Evolutionary conservation across 192 early-diverging fungal genomes (phyloP).

Genomic region (Coemansia sp.): DNA sequence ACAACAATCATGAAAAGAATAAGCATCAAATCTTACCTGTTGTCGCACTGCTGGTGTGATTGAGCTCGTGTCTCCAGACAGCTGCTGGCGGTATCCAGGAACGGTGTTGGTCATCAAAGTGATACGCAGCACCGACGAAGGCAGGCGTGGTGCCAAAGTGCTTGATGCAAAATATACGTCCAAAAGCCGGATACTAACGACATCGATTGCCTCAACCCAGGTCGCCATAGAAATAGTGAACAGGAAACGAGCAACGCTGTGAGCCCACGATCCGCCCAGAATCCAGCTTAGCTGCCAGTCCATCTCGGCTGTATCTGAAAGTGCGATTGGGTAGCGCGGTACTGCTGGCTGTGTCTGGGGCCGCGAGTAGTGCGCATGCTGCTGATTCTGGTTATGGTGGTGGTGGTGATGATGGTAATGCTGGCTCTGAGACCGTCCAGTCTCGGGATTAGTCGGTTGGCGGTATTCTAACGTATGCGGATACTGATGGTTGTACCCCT

Average conservation of each 20-base stretch:
- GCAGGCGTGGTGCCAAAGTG: conserved; percentile 45
- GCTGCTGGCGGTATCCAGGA: not conserved
- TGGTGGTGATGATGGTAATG: not conserved
- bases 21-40: conserved; percentile 30
- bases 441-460: not conserved
- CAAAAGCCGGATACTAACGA: conserved; percentile 29
- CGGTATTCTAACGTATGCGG: not conserved
- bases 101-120: conserved; percentile 21
- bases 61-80: not conserved
- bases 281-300: conserved; percentile 49
- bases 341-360: conserved; percentile 9
- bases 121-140: conserved; percentile 43
- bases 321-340: conserved; percentile 17
- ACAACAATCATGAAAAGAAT: not conserved
- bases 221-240: conserved; percentile 46
- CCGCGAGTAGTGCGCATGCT: not conserved
- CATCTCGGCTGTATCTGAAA: conserved; percentile 36
- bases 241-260: conserved; percentile 31
- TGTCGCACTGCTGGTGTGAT: conserved; percentile 18
- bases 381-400: conserved; percentile 5
- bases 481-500: conserved; percentile 2
- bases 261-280: conserved; percentile 22
- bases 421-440: not conserved
- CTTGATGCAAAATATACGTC: conserved; percentile 49
- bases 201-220: conserved; percentile 34